A percentile compares a stretch with the other conserved stretches of the same genome.
Evolutionary conservation across 1,284 basidiomycete species (phyloP).

Genomic region (Laetiporus sulphureus): DNA sequence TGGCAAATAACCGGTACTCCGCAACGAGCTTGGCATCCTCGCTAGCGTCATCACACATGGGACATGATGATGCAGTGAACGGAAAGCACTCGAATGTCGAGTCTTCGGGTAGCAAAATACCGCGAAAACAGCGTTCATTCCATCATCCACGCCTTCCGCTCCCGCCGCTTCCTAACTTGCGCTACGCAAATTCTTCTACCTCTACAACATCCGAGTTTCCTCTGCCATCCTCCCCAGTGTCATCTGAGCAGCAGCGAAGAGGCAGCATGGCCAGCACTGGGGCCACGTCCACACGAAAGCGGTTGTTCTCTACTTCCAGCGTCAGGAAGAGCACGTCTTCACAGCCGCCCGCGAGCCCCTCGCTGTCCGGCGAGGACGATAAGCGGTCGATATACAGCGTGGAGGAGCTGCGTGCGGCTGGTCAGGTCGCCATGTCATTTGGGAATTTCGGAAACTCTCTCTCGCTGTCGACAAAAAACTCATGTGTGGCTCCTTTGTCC

Average conservation of each 20-base stretch:
- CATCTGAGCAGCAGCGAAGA: constrained; percentile 10
- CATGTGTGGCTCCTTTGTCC: constrained; percentile 29
- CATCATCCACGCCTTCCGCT: constrained; percentile 30
- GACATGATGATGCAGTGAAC: constrained; percentile 13
- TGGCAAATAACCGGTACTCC: constrained; percentile 30
- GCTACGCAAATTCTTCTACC: constrained; percentile 19
- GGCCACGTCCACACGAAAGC: constrained; percentile 35
- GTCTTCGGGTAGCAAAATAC: constrained; percentile 14
- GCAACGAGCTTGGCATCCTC: constrained; percentile 17
- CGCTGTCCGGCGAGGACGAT: constrained; percentile 40
- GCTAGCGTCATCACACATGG: constrained; percentile 9
- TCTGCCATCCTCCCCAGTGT: background rate
- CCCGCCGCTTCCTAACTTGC: constrained; percentile 26
- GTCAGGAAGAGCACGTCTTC: constrained; percentile 44
- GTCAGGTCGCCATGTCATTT: constrained; percentile 21
- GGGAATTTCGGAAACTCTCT: constrained; percentile 19
- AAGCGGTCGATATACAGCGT: constrained; percentile 46
- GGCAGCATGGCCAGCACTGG: constrained; percentile 14
- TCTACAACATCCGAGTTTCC: background rate
- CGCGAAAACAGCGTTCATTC: constrained; percentile 32
- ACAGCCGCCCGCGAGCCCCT: constrained; percentile 22
- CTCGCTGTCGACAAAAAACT: constrained; percentile 22
- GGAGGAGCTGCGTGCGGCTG: constrained; percentile 12
- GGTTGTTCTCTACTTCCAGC: constrained; percentile 56
- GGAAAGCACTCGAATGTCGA: constrained; percentile 4